Evolutionary conservation across 768 basidiomycete genomes (phyloP).

Genomic region (Boletellus ananas): DNA sequence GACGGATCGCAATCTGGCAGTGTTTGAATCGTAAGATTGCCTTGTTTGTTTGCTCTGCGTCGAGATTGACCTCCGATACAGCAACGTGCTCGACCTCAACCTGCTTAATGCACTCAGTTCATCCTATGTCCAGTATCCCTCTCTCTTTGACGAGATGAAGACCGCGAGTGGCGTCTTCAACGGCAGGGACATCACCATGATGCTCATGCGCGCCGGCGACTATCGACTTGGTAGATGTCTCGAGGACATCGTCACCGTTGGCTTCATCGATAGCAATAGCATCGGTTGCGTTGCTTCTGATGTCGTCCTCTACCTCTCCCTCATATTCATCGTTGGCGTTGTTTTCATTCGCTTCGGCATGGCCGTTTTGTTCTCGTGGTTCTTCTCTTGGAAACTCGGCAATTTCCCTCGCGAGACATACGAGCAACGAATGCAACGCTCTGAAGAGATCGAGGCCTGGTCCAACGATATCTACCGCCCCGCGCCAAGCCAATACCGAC

Average conservation of each 20-base stretch:
- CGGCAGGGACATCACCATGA: constrained; percentile 85
- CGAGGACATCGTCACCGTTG: constrained; percentile 80
- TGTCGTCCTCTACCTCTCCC: constrained; percentile 91
- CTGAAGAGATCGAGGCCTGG: constrained; percentile 94
- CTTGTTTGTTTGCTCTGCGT: neutral
- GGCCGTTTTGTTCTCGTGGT: constrained; percentile 98
- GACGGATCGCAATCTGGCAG: constrained; percentile 75
- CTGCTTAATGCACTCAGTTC: constrained; percentile 82
- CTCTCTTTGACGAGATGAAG: constrained; percentile 77
- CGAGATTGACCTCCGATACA: constrained; percentile 30
- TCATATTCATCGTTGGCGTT: constrained; percentile 96
- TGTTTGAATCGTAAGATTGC: constrained; percentile 81
- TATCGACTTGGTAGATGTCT: constrained; percentile 73
- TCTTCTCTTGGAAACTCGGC: constrained; percentile 93
- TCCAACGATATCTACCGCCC: constrained; percentile 92
- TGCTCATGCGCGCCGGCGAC: constrained; percentile 68
- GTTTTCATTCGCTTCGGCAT: constrained; percentile 92
- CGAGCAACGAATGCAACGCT: constrained; percentile 85
- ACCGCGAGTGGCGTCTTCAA: constrained; percentile 67
- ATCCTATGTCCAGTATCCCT: constrained; percentile 78
- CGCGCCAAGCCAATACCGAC: constrained; percentile 86
- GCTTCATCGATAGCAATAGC: constrained; percentile 90
- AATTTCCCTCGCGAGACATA: constrained; percentile 92
- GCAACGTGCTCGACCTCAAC: constrained; percentile 83
- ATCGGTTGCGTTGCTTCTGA: constrained; percentile 96